Evolutionary conservation across 345 rosid species (phyloP), one percentile per base, ranked within the genome.

Genomic region (Lepidium aucheri): DNA sequence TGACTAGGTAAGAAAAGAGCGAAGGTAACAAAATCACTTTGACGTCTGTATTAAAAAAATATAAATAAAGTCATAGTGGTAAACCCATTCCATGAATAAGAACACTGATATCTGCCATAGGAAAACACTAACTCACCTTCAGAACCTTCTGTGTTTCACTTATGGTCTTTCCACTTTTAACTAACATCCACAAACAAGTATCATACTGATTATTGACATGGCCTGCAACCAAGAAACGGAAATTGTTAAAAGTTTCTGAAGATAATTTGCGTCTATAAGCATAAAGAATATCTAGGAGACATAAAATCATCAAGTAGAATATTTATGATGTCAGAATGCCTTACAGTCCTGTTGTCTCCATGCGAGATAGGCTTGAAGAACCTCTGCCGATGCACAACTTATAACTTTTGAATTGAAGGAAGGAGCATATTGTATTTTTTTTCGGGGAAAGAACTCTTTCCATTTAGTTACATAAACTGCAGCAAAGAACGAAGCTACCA

Each of bases 311-410:
- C 15, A 13, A 33, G 46, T 39, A 52, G n/a, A 56, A 30, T 53
- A 36, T n/a, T 47, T 39, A 15, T 11, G 41, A 33, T 28, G 39
- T 45, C 7, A 60, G 53, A 14, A 32, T 14, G 49, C n/a, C 96
- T 80, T 71, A 93, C 98, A 93, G 35, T 86, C 90, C 45, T 69
- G 79, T 65, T 90, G 97, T 81, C 91, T 93, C 98, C 98, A 93
- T 7, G 85, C 81, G 47, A 92, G 87, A 80, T 84, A 89, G 22
- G 80, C 62, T 79, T 86, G 98, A 73, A 92, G 85, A 80, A 89
- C 86, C 43, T 87, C 95, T n/a, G 77, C 14, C 1, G 90, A 69
- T 40, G 96, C 92, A 82, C 98, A 89, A 17, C 59, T 67, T 44
- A 85, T 66, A 59, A 83, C 76, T 44, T 74, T 79, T 10, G 88